Evolutionary conservation across 805 yeast species (phyloP), one percentile per base, ranked within the genome.

Genomic region (Saccharomycopsis malanga): DNA sequence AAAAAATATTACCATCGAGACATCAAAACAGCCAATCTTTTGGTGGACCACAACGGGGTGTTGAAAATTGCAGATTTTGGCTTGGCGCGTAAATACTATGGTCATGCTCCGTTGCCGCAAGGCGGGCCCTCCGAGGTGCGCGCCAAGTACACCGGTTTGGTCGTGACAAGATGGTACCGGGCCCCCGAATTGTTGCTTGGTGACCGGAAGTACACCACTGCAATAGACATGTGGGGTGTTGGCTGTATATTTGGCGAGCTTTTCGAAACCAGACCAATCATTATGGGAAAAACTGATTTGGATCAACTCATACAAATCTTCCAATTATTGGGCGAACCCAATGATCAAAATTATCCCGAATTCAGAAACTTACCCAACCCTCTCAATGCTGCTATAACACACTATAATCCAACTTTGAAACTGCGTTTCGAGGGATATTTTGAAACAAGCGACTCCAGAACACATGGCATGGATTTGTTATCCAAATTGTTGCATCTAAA

Each of bases 181-280:
- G 95, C 98, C 1, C 98, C 98, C 0, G 98, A 91, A 62, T 71
- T 93, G 17, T 72, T 93, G n/a, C 66, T 93, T 45, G 96, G 96
- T 3, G 95, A 88, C 55, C 73, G 83, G 56, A 69, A 74, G 49
- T 91, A 91, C 61, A 89, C 98, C 2, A 87, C 97, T 0, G 95
- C 98, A 0, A 91, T 91, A 10, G 99, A 93, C 64, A 74, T 94
- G 66, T 93, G 99, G 99, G 98, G 98, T 0, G 77, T 87, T 21
- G 98, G 98, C 1, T 93, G 98, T 66, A 93, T 93, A 0, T 81
- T 93, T 61, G 98, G 87, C 0, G 99, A 93, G 64, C 71, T 89
- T 58, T 91, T 85, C 65, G 79, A 78, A 34, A 75, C 77, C 51
- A 78, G 74, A 55, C 98, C 98, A 1, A 84, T 93, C 10, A 63